Evolutionary conservation across 306 rosid genomes (phyloP), one percentile per base, ranked within the genome.

Genomic region (Quercus cerris): DNA sequence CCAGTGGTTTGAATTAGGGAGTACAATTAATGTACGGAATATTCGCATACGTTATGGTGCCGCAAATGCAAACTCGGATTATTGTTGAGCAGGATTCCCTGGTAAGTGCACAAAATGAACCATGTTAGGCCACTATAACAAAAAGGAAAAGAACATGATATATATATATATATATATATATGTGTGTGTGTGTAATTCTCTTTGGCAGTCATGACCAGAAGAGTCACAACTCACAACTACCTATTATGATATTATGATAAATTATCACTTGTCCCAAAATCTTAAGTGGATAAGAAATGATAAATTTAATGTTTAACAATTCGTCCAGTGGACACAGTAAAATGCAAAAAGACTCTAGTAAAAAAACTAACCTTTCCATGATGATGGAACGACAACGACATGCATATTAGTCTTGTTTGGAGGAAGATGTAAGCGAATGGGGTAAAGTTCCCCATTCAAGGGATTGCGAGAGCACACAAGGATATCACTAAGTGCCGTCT

Each of bases 381-480:
- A 73, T 12, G 91, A 81, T 51, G 90, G 93, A 85, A 95, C 91
- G 7, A 93, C 81, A 20, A 95, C 89, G 6, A 95, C 85, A 33
- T 93, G 95, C 93, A 93, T 83, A 17, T 89, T 91, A 25, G 73
- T 5, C 13, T 88, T 87, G 84, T 91, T 89, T 5, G 99, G 99
- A 54, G 98, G 99, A 51, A 95, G 87, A 31, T 93, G 99, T n/a
- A 93, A 85, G 70, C 84, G 91, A 54, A 92, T 91, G 1, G 97
- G 97, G 75, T 84, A 90, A 3, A 94, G 97, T 78, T 90, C 83
- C 8, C 91, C 94, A 64, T 69, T 94, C 41, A 94, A 81, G 17
- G 94, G 97, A 79, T 91, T 95, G 18, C 90, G 90, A 2, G 91
- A 87, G 75, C 99, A 93, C 20, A 91, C 97, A 19, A 82, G 75